These are phyloP conservation scores for Lipomyces kockii DNA, from an alignment of 805 yeast species.

Conservation along the genomic window DNA sequence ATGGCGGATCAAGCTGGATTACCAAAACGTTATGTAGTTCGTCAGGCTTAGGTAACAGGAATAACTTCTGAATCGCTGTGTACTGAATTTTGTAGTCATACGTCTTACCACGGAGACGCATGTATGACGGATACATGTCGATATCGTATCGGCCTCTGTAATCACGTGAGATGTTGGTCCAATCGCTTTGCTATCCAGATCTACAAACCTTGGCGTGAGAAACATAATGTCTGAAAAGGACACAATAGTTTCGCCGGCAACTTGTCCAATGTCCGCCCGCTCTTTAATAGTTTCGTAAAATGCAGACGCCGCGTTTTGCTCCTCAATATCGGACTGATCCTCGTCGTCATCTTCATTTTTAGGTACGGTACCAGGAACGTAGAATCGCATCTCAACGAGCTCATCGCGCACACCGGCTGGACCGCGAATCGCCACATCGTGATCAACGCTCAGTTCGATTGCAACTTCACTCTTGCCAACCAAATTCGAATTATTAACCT, in stretches of 20 bases:
- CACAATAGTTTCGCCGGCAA: slow-evolving; percentile 91
- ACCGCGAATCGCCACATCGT: slow-evolving; percentile 50
- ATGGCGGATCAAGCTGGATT: slow-evolving; percentile 92
- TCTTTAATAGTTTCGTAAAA: slow-evolving; percentile 92
- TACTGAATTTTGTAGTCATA: slow-evolving; percentile 95
- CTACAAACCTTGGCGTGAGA: slow-evolving; percentile 67
- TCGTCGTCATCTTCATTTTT: slow-evolving; percentile 47
- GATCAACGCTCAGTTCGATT: slow-evolving; percentile 68
- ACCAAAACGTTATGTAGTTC: slow-evolving; percentile 87
- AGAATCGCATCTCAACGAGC: slow-evolving; percentile 90
- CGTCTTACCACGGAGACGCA: slow-evolving; percentile 94
- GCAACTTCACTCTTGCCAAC: slow-evolving; percentile 95
- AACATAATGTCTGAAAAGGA: slow-evolving; percentile 89
- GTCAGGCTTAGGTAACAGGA: slow-evolving; percentile 92
- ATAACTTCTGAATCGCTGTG: slow-evolving; percentile 85
- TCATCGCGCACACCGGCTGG: slow-evolving; percentile 81
- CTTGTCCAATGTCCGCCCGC: slow-evolving; percentile 91
- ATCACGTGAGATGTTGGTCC: neutral
- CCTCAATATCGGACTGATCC: slow-evolving; percentile 49
- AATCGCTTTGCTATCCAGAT: neutral
- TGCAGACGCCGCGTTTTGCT: slow-evolving; percentile 74
- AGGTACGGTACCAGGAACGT: slow-evolving; percentile 81
- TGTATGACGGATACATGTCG: slow-evolving; percentile 84
- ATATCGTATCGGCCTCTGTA: slow-evolving; percentile 94
- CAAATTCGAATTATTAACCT: slow-evolving; percentile 81